A percentile compares a stretch with the other conserved stretches of the same genome.
phyloP scores from a whole-genome alignment of 2,329 filamentous ascomycete genomes.

The Aspergillus neoniger region DNA sequence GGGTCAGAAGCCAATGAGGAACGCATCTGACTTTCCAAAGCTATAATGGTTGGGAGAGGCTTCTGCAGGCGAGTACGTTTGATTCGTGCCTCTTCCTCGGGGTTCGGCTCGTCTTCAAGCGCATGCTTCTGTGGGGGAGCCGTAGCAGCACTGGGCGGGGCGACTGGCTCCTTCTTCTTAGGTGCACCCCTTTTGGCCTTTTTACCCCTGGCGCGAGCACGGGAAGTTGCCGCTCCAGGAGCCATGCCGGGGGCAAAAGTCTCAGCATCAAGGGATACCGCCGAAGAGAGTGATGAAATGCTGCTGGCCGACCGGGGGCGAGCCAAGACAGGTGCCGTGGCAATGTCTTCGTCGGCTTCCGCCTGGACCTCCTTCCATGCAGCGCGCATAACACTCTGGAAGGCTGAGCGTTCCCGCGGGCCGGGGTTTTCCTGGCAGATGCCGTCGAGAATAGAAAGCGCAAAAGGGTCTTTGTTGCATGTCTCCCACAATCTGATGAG shows the following conservation, averaged over 20 bases:
- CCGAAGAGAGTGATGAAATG: constrained; percentile 43
- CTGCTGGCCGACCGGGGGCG: constrained; percentile 31
- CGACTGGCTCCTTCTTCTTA: constrained; percentile 24
- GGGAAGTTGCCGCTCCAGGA: constrained; percentile 18
- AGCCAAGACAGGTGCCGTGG: constrained; percentile 14
- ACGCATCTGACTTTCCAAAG: constrained; percentile 29
- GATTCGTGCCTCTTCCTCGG: constrained; percentile 26
- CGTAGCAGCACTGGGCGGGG: constrained; percentile 25
- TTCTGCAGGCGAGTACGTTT: constrained; percentile 30
- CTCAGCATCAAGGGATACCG: constrained; percentile 41
- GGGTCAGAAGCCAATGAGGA: constrained; percentile 23
- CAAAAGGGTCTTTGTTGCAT: constrained; percentile 33
- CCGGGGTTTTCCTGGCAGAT: constrained; percentile 32
- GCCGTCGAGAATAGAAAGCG: constrained; percentile 32
- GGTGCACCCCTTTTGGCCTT: constrained; percentile 31
- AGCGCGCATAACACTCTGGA: constrained; percentile 34
- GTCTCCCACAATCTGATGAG: constrained; percentile 33
- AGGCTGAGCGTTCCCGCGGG: constrained; percentile 29
- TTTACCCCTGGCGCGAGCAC: constrained; percentile 23
- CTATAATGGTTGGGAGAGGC: constrained; percentile 23
- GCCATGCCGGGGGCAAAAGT: constrained; percentile 29
- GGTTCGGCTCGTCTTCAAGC: constrained; percentile 33
- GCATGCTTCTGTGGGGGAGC: constrained; percentile 31
- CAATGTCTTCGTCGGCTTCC: constrained; percentile 3
- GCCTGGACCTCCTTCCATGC: constrained; percentile 24